A percentile compares a stretch with the other conserved stretches of the same genome.
Conservation (phyloP, 176 grass and related monocot species). For the Tuctoria greenei region DNA sequence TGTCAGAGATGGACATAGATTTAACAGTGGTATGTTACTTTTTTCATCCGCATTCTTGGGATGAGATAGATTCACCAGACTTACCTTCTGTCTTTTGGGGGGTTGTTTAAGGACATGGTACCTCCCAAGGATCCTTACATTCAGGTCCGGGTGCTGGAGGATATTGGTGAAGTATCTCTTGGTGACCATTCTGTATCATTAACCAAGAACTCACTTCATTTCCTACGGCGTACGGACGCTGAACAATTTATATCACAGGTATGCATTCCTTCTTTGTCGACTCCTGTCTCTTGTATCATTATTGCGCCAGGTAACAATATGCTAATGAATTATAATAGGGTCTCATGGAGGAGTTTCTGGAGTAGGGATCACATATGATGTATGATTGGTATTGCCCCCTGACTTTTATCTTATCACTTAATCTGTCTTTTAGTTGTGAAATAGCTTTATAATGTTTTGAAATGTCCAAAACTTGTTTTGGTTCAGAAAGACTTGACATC, state of each 20-base stretch:
- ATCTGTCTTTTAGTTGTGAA: neutral
- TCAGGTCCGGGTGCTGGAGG: slow-evolving; percentile 73
- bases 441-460: neutral
- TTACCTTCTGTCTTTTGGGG: slow-evolving; percentile 16
- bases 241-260: slow-evolving; percentile 94
- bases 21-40: slow-evolving; percentile 74
- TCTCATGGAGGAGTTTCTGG: slow-evolving; percentile 93
- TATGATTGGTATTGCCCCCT: slow-evolving; percentile 40
- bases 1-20: slow-evolving; percentile 90
- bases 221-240: slow-evolving; percentile 76
- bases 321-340: slow-evolving; percentile 52
- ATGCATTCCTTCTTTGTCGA: slow-evolving; percentile 7
- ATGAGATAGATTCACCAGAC: neutral
- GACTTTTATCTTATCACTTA: slow-evolving; percentile 13
- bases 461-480: neutral
- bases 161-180: slow-evolving; percentile 93
- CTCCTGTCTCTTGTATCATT: neutral
- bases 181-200: slow-evolving; percentile 86
- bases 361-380: slow-evolving; percentile 51
- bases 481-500: neutral
- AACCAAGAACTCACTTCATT: slow-evolving; percentile 90
- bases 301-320: neutral
- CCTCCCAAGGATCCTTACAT: slow-evolving; percentile 99
- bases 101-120: slow-evolving; percentile 67
- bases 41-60: slow-evolving; percentile 10